Evolutionary conservation across 306 rosid species (phyloP).

Genomic region (Dicorynia guianensis): DNA sequence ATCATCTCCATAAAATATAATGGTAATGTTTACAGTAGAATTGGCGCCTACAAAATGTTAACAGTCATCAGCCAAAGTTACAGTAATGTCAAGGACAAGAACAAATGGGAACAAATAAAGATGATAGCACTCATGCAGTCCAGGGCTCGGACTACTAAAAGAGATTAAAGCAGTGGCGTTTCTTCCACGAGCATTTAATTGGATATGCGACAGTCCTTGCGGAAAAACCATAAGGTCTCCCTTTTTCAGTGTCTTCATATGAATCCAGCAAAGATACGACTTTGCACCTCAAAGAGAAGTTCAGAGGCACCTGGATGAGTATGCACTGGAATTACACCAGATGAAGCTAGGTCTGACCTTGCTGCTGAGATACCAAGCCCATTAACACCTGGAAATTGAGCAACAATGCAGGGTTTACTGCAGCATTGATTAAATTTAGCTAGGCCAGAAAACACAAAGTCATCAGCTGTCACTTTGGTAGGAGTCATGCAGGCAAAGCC

Average conservation of each 20-base stretch:
- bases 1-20: too few species aligned
- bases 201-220: constrained; percentile 72
- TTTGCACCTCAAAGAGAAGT: constrained; percentile 47
- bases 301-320: constrained; percentile 68
- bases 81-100: too few species aligned
- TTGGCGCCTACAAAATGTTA: too few species aligned
- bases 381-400: constrained; percentile 61
- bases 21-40: too few species aligned
- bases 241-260: constrained; percentile 49
- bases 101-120: constrained; percentile 50
- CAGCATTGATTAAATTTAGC: constrained; percentile 35
- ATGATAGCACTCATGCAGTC: constrained; percentile 50
- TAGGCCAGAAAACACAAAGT: constrained; percentile 59
- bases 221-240: constrained; percentile 69
- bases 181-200: constrained; percentile 54
- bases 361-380: constrained; percentile 65
- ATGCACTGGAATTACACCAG: constrained; percentile 63
- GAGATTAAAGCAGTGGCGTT: constrained; percentile 40
- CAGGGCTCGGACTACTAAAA: constrained; percentile 71
- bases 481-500: constrained; percentile 62
- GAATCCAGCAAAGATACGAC: constrained; percentile 62
- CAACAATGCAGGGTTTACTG: constrained; percentile 59
- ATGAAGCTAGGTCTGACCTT: constrained; percentile 52
- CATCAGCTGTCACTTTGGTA: constrained; percentile 45
- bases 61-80: too few species aligned